Conservation (phyloP, 331 rosid genomes). For the Malus hybrid region DNA sequence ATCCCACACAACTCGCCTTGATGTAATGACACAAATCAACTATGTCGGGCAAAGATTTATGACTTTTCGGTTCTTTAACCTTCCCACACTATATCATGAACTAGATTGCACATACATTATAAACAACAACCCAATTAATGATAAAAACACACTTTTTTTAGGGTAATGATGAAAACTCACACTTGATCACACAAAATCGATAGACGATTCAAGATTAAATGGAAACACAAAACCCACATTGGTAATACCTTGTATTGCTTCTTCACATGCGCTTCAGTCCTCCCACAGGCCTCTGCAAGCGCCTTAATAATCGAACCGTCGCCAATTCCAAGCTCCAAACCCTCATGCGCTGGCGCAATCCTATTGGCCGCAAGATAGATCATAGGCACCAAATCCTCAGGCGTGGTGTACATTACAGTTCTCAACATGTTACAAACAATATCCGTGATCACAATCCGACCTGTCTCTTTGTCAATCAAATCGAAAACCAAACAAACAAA, state of each 20-base stretch:
- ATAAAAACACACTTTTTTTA: too few species aligned
- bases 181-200: background rate
- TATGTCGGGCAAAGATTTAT: background rate
- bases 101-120: background rate
- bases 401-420: slow-evolving; percentile 60
- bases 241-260: slow-evolving; percentile 53
- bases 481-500: slow-evolving; percentile 60
- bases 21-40: background rate
- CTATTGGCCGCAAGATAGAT: slow-evolving; percentile 60
- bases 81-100: background rate
- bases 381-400: slow-evolving; percentile 54
- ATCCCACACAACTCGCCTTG: background rate
- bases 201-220: background rate
- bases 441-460: slow-evolving; percentile 70
- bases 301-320: slow-evolving; percentile 80
- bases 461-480: slow-evolving; percentile 41
- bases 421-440: slow-evolving; percentile 75
- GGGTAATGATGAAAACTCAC: background rate
- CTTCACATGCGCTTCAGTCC: slow-evolving; percentile 57
- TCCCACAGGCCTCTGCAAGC: slow-evolving; percentile 76
- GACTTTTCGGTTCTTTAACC: background rate
- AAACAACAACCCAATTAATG: background rate
- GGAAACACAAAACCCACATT: background rate
- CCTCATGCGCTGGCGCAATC: slow-evolving; percentile 75
- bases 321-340: slow-evolving; percentile 79